Base-by-base conservation (phyloP, 2,329 filamentous ascomycete species). In the Fusarium chlamydosporum region DNA sequence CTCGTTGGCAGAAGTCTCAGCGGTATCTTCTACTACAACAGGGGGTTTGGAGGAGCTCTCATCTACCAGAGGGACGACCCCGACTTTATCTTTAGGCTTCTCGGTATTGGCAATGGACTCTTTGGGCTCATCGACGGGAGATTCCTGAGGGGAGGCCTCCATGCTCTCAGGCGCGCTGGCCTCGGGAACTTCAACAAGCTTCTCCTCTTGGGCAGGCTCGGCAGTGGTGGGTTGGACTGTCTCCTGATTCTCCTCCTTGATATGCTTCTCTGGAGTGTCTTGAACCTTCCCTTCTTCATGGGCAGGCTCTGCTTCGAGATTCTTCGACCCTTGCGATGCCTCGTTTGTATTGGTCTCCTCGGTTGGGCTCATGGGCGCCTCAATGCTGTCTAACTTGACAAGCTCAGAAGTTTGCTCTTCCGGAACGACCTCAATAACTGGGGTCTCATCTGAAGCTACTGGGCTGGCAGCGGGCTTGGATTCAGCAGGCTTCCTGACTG, bases 21-120 rank as follows among this genome's bases (percentile, higher is more conserved):
- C 55, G 11, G 61, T 64, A 35, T 67, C 45, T 26, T 70, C 53
- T 18, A 53, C 57, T 12, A 45, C 50, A 47, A 61, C 27, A 20
- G 64, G 50, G 8, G 50, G 16, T 15, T 63, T 52, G 27, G 38
- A 48, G 40, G 67, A 67, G 41, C 48, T 52, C 20, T 69, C 67
- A 7, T 70, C 62, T 23, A 59, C 27, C 15, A 70, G 31, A 31
- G 67, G 62, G 41, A 70, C 50, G 11, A 64, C 47, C 29, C 53
- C 57, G 7, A 55, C 34, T 18, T 53, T 56, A 33, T 65, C 59
- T 5, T 42, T 46, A 13, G 35, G 35, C 53, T 72, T 42, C 20
- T 58, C 50, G 6, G 56, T 34, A n/a, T 53, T 59, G 10, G 50
- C n/a, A 31, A 15, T 26, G 16, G 34, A 29, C 31, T 65, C 31